Evolutionary conservation across 148 eudicot species (phyloP).

Genomic region (Nepenthes gracilis): DNA sequence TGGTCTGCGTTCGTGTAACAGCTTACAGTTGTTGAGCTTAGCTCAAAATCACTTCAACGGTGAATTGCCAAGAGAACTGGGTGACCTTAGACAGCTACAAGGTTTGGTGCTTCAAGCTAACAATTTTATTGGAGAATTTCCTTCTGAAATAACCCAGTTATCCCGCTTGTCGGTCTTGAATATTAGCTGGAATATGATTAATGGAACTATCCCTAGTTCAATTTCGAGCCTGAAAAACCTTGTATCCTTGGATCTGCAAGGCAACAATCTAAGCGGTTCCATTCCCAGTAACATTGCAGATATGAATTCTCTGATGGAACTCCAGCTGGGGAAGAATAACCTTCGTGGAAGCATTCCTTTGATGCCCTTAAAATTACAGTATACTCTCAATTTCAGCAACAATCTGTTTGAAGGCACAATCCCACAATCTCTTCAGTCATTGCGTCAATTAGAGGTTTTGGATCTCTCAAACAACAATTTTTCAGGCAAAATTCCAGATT

Average conservation of each 20-base stretch:
- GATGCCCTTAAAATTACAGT: slow-evolving; percentile 41
- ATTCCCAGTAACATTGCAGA: slow-evolving; percentile 34
- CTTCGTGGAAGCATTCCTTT: slow-evolving; percentile 45
- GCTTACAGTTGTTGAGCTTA: slow-evolving; percentile 47
- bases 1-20: slow-evolving; percentile 36
- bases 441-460: slow-evolving; percentile 35
- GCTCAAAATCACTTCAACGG: slow-evolving; percentile 45
- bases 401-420: slow-evolving; percentile 50
- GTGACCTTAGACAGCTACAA: slow-evolving; percentile 33
- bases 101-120: slow-evolving; percentile 58
- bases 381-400: slow-evolving; percentile 60
- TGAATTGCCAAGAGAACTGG: slow-evolving; percentile 30
- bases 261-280: slow-evolving; percentile 46
- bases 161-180: slow-evolving; percentile 36
- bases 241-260: slow-evolving; percentile 44
- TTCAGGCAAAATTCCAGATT: slow-evolving; percentile 44
- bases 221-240: slow-evolving; percentile 38
- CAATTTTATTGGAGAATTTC: slow-evolving; percentile 42
- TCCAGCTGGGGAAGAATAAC: slow-evolving; percentile 54
- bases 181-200: slow-evolving; percentile 45
- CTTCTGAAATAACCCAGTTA: slow-evolving; percentile 32
- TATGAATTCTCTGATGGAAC: slow-evolving; percentile 37
- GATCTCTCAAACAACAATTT: slow-evolving; percentile 73
- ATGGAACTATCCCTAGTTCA: slow-evolving; percentile 51
- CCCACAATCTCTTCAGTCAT: slow-evolving; percentile 25